Evolutionary conservation across 345 rosid genomes (phyloP).

Genomic region (Eucalyptus lansdowneana): DNA sequence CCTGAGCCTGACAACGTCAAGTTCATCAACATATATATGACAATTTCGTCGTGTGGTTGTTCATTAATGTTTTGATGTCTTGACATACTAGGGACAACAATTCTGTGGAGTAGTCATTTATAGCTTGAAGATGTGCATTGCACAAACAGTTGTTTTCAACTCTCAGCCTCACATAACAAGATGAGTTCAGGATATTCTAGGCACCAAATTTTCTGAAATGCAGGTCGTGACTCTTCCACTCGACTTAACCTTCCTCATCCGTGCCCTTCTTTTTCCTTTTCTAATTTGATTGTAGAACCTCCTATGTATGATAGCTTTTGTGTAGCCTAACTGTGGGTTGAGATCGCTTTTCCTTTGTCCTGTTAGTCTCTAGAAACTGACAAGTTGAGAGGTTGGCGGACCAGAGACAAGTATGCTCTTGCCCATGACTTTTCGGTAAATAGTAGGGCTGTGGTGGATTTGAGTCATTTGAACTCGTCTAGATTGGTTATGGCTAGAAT

Average conservation of each 20-base stretch:
- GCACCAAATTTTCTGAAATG: not conserved
- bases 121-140: not conserved
- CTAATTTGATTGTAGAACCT: not conserved
- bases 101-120: not conserved
- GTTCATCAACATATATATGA: not conserved
- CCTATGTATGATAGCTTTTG: not conserved
- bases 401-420: not conserved
- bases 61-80: not conserved
- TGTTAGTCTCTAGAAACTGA: not conserved
- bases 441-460: not conserved
- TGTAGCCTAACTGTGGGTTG: not conserved
- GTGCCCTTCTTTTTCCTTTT: not conserved
- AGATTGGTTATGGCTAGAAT: not conserved
- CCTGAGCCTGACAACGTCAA: not conserved
- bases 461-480: not conserved
- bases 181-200: not conserved
- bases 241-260: not conserved
- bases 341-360: not conserved
- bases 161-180: not conserved
- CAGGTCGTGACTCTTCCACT: not conserved
- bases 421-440: not conserved
- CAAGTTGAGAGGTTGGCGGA: not conserved
- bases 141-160: not conserved
- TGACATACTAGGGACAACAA: not conserved
- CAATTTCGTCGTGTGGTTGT: not conserved